A percentile compares a stretch with the other conserved stretches of the same genome.
Conservation (phyloP, 2,329 filamentous ascomycete species). For the Huntiella omanensis region DNA sequence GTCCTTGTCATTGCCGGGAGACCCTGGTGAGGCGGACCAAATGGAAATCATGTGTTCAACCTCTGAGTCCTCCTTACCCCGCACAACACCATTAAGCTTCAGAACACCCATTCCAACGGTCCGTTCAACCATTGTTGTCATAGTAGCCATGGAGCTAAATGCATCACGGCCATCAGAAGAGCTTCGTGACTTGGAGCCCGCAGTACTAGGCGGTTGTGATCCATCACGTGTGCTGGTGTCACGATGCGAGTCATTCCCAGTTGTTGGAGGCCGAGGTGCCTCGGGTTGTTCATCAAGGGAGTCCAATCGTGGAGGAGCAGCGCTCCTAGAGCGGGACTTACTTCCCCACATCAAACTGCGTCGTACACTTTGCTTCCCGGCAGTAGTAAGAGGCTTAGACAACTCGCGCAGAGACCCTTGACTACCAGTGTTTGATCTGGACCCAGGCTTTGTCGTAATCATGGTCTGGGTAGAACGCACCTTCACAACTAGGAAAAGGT, state of each 20-base stretch:
- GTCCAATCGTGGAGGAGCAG: constrained; percentile 29
- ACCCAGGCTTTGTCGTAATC: constrained; percentile 28
- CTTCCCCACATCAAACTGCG: constrained; percentile 54
- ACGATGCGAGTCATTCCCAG: constrained; percentile 25
- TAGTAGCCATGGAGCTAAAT: constrained; percentile 13
- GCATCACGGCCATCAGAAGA: constrained; percentile 11
- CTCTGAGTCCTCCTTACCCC: constrained; percentile 47
- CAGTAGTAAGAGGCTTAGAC: constrained; percentile 27
- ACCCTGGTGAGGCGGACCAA: constrained; percentile 44
- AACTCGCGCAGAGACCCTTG: constrained; percentile 24
- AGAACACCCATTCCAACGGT: constrained; percentile 62
- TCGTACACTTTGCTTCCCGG: constrained; percentile 34
- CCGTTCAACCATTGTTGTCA: constrained; percentile 23
- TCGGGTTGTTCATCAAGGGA: constrained; percentile 35
- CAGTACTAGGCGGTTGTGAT: constrained; percentile 31
- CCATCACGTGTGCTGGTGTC: constrained; percentile 15
- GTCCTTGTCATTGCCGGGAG: not conserved
- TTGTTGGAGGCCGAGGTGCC: constrained; percentile 20
- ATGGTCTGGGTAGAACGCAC: constrained; percentile 41
- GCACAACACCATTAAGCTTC: constrained; percentile 57
- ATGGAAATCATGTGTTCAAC: constrained; percentile 58
- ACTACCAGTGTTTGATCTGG: constrained; percentile 29
- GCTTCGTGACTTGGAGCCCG: constrained; percentile 33
- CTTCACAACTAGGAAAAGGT: constrained; percentile 70
- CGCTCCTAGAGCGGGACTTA: constrained; percentile 29